Evolutionary conservation across 441 rosid genomes (phyloP).

Genomic region (Rhodomyrtus psidioides): DNA sequence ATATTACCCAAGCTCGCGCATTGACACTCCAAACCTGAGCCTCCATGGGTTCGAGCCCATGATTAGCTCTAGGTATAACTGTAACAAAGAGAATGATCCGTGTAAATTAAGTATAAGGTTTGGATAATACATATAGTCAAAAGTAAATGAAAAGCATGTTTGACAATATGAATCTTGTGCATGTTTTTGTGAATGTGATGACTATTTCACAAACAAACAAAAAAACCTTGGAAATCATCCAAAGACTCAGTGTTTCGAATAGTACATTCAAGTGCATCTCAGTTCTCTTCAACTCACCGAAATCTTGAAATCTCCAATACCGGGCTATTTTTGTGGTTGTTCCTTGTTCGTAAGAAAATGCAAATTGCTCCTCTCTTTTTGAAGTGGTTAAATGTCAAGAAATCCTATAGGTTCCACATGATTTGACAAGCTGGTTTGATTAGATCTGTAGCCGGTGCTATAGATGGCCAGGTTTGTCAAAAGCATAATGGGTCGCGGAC

Average conservation of each 20-base stretch:
- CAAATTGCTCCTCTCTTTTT: neutral
- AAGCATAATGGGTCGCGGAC: neutral
- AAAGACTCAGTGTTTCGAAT: neutral
- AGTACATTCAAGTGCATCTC: neutral
- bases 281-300: rapidly evolving
- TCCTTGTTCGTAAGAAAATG: neutral
- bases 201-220: neutral
- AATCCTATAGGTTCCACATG: neutral
- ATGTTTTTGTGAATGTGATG: neutral
- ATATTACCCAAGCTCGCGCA: neutral
- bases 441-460: rapidly evolving
- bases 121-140: neutral
- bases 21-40: neutral
- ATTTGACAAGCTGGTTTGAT: neutral
- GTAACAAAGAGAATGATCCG: neutral
- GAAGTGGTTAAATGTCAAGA: neutral
- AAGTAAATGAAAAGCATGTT: neutral
- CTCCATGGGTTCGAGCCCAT: neutral
- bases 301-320: neutral
- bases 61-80: neutral
- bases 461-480: neutral
- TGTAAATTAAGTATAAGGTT: neutral
- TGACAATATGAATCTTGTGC: neutral
- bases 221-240: neutral
- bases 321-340: neutral